Evolutionary conservation across 163 green algal species (phyloP), one percentile per base, ranked within the genome.

Genomic region (Prototheca wickerhamii): DNA sequence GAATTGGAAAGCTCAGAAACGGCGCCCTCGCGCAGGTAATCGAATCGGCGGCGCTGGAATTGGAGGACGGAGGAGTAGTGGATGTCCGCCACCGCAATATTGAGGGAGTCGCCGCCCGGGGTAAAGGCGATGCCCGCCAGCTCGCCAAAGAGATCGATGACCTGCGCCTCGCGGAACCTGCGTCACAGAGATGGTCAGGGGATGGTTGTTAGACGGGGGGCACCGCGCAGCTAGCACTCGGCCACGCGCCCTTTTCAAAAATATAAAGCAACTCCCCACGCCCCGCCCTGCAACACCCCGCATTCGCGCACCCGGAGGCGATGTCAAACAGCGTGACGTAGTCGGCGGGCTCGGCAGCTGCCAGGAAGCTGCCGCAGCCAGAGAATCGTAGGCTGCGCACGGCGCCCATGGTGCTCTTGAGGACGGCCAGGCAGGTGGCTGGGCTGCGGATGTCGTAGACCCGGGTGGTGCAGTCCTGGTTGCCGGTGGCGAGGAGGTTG

Each of bases 121-220:
- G 70, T 85, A 80, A 96, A 97, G 28, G 66, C 64, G 21, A 90
- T 73, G 25, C 89, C 89, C 4, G 80, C 69, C 10, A 97, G 80
- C 75, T 98, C 91, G 0, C 91, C 91, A 76, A 97, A 98, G n/a
- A 96, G 53, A 62, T 97, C 90, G 12, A 96, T 81, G 52, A 88
- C 72, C 40, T 86, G 79, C 52, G 51, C 52, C 50, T 34, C 28
- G 21, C 7, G 18, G 68, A 67, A 77, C 23, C 64, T 71, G 64
- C 33, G 18, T 25, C 15, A 54, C 12, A 10, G 15, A 23, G 15
- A 49, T 49, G 40, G 15, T 23, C 12, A 49, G 40, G 40, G 40
- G 40, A 23, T 23, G 40, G 15, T 49, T 10, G 12, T 49, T 23
- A 49, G 40, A 49, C 10, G 29, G 53, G 18, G 15, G 4, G 29